Percentiles rank a stretch among this genome's conserved stretches.
Conservation (phyloP, 495 filamentous ascomycete species). For the Staphylotrichum tortipilum region DNA sequence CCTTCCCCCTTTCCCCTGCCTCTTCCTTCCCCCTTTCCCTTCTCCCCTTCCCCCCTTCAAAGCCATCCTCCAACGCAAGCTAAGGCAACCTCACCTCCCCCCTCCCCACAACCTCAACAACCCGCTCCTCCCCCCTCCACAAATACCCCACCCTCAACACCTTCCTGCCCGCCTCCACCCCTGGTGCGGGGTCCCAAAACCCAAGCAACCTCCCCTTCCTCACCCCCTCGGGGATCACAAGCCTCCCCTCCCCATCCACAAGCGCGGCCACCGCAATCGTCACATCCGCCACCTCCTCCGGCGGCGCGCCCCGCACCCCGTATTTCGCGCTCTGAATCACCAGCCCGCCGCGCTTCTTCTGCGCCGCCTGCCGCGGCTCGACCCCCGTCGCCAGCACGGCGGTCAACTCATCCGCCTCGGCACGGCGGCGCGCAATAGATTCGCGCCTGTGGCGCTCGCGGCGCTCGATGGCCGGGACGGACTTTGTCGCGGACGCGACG, state of each 20-base stretch:
- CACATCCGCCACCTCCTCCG: conserved; percentile 29
- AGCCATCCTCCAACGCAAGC: background rate
- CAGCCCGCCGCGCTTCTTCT: conserved; percentile 26
- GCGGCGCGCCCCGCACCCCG: conserved; percentile 19
- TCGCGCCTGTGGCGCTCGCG: conserved; percentile 34
- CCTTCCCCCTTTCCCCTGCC: too few species aligned
- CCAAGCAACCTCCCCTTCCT: conserved; percentile 44
- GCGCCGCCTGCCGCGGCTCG: conserved; percentile 36
- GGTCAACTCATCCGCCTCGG: conserved; percentile 45
- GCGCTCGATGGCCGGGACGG: conserved; percentile 7
- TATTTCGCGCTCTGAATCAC: conserved; percentile 28
- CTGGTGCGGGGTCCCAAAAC: conserved; percentile 51
- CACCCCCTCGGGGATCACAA: conserved; percentile 17
- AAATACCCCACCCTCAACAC: conserved; percentile 45
- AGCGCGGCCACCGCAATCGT: conserved; percentile 26
- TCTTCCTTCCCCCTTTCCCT: background rate
- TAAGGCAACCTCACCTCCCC: conserved; percentile 36
- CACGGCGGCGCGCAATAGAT: conserved; percentile 34
- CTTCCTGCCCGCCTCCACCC: conserved; percentile 38
- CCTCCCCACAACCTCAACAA: conserved; percentile 37
- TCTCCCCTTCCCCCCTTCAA: background rate
- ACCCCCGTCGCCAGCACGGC: conserved; percentile 46
- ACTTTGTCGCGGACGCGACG: conserved; percentile 28
- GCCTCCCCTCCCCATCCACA: conserved; percentile 11
- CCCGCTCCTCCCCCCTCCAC: conserved; percentile 40